A percentile compares a stretch with the other conserved stretches of the same genome.
phyloP scores from a whole-genome alignment of 345 rosid species.

The Raphanus sativus region DNA sequence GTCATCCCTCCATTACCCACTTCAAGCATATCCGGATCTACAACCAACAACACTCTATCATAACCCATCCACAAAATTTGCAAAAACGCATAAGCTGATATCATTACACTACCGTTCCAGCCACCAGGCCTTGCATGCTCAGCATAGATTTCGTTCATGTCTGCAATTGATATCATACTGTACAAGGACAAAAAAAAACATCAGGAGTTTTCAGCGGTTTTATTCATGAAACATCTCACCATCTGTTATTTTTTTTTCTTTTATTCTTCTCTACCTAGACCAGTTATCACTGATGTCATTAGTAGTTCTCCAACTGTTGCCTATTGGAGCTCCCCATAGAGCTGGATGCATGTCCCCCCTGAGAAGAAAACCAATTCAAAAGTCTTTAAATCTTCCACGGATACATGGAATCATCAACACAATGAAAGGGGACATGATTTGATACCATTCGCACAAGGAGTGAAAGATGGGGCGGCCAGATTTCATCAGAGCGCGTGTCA shows the following conservation, averaged over 20 bases:
- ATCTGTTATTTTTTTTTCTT: not conserved
- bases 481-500: slow-evolving; percentile 80
- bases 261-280: slow-evolving; percentile 49
- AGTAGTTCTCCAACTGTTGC: slow-evolving; percentile 98
- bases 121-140: slow-evolving; percentile 89
- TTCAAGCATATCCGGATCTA: slow-evolving; percentile 99
- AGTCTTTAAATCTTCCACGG: not conserved
- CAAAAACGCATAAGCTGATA: not conserved
- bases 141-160: slow-evolving; percentile 75
- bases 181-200: slow-evolving; percentile 2
- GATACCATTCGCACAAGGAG: slow-evolving; percentile 90
- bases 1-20: slow-evolving; percentile 98
- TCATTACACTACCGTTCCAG: slow-evolving; percentile 68
- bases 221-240: not conserved
- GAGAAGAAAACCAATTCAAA: not conserved
- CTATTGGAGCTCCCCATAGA: slow-evolving; percentile 70
- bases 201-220: not conserved
- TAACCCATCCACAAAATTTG: not conserved
- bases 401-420: not conserved
- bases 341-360: slow-evolving; percentile 97
- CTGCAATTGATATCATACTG: slow-evolving; percentile 78
- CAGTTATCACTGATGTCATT: slow-evolving; percentile 71
- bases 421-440: not conserved
- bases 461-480: slow-evolving; percentile 74
- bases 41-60: slow-evolving; percentile 22